Percentiles rank a stretch among this genome's conserved stretches.
These are phyloP conservation scores for Hygrocybe coccinea DNA, from an alignment of 768 basidiomycete genomes.

Conservation along the genomic window DNA sequence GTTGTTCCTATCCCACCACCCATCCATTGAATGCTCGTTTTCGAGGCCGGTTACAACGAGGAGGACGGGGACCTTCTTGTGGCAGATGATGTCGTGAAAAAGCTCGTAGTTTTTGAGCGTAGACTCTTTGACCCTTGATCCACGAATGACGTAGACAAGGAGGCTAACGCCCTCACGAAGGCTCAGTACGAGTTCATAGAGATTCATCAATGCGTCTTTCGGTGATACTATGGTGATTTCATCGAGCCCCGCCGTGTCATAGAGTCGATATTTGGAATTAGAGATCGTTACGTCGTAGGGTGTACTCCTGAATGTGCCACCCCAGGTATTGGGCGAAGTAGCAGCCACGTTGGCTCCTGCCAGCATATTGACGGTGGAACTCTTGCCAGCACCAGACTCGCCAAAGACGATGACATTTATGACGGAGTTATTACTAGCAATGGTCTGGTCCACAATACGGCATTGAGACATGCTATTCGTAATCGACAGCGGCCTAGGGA, in stretches of 20 bases:
- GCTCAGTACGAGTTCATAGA: neutral
- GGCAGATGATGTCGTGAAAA: neutral
- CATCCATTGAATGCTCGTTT: neutral
- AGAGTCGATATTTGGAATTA: neutral
- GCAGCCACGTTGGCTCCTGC: slow-evolving; percentile 23
- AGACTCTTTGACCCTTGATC: neutral
- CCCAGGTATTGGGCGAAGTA: slow-evolving; percentile 28
- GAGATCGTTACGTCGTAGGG: slow-evolving; percentile 14
- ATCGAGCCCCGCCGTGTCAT: neutral
- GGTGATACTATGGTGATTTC: neutral
- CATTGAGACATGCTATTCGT: too few relatives aligned
- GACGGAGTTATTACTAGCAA: too few relatives aligned
- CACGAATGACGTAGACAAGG: neutral
- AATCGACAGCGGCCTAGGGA: too few relatives aligned
- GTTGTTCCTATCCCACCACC: neutral
- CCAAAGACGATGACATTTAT: slow-evolving; percentile 39
- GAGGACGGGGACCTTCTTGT: neutral
- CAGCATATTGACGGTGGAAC: slow-evolving; percentile 42
- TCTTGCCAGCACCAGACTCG: slow-evolving; percentile 37
- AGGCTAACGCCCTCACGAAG: neutral
- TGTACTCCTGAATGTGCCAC: slow-evolving; percentile 33
- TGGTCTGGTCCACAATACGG: too few relatives aligned
- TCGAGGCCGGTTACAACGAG: neutral
- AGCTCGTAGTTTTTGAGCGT: neutral
- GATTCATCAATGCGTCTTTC: neutral